Evolutionary conservation across 2,329 filamentous ascomycete genomes (phyloP).

Genomic region (Scolecobasidium constrictum): DNA sequence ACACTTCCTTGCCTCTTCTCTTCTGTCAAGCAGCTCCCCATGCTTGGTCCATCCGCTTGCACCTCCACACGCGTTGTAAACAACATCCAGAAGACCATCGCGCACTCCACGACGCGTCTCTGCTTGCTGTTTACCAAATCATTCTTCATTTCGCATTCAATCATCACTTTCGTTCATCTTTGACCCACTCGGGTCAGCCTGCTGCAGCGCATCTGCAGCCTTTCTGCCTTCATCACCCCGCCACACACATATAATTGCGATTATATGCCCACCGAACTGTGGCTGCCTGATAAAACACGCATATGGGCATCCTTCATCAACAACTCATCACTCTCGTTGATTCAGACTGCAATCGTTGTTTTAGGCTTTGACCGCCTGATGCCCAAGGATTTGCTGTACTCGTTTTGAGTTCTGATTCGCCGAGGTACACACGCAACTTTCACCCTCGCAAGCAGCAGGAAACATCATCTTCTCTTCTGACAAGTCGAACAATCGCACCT

Average conservation of each 20-base stretch:
- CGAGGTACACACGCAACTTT: slow-evolving; percentile 5
- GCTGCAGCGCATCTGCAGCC: slow-evolving; percentile 6
- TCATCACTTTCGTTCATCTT: no score
- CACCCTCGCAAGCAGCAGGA: neutral
- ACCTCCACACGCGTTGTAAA: no score
- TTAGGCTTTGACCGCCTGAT: slow-evolving; percentile 6
- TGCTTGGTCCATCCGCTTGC: neutral
- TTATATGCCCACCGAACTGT: neutral
- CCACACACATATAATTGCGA: neutral
- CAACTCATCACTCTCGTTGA: slow-evolving; percentile 4
- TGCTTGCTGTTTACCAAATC: no score
- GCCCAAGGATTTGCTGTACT: slow-evolving; percentile 3
- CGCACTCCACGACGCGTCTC: slow-evolving; percentile 5
- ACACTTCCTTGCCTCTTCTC: slow-evolving; percentile 5
- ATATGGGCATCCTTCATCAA: neutral
- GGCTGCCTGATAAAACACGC: neutral
- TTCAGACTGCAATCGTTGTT: slow-evolving; percentile 5
- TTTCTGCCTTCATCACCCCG: slow-evolving; percentile 1
- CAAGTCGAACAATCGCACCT: neutral
- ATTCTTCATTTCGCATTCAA: no score
- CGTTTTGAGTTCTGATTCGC: slow-evolving; percentile 2
- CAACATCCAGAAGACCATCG: neutral
- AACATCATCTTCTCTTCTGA: neutral
- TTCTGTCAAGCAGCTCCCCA: neutral
- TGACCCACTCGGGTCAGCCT: slow-evolving; percentile 2